Evolutionary conservation across 345 rosid species (phyloP).

Genomic region (Mercurialis annua): DNA sequence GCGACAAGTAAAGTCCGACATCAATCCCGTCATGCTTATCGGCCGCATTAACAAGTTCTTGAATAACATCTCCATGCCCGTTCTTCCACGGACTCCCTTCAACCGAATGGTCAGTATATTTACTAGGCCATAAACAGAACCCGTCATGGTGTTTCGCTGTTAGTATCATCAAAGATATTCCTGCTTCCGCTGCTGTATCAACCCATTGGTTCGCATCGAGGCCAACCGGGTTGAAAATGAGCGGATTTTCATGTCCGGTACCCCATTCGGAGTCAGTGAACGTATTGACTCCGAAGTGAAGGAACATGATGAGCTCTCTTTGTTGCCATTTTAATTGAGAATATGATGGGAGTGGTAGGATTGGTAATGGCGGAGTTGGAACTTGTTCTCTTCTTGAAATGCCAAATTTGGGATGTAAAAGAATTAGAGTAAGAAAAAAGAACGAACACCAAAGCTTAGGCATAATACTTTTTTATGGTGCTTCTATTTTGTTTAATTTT

Average conservation of each 20-base stretch:
- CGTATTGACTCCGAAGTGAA: conserved; percentile 79
- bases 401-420: conserved; percentile 7
- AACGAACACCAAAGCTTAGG: conserved; percentile 8
- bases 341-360: conserved; percentile 58
- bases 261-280: conserved; percentile 79
- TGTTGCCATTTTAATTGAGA: conserved; percentile 75
- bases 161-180: conserved; percentile 52
- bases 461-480: conserved; percentile 11
- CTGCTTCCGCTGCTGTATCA: conserved; percentile 44
- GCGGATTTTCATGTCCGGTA: conserved; percentile 59
- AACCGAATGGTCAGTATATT: conserved; percentile 64
- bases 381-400: conserved; percentile 25
- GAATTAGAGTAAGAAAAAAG: conserved; percentile 4
- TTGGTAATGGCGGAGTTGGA: conserved; percentile 60
- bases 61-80: conserved; percentile 61
- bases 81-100: conserved; percentile 53
- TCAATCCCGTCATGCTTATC: conserved; percentile 40
- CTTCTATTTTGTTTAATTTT: not conserved
- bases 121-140: conserved; percentile 72
- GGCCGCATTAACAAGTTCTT: conserved; percentile 47
- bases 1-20: conserved; percentile 61
- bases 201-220: conserved; percentile 60
- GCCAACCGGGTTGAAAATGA: conserved; percentile 45
- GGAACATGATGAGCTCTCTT: conserved; percentile 68
- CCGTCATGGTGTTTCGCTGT: conserved; percentile 87